Conservation (phyloP, 1,284 basidiomycete species). For the Moesziomyces globuligerus region DNA sequence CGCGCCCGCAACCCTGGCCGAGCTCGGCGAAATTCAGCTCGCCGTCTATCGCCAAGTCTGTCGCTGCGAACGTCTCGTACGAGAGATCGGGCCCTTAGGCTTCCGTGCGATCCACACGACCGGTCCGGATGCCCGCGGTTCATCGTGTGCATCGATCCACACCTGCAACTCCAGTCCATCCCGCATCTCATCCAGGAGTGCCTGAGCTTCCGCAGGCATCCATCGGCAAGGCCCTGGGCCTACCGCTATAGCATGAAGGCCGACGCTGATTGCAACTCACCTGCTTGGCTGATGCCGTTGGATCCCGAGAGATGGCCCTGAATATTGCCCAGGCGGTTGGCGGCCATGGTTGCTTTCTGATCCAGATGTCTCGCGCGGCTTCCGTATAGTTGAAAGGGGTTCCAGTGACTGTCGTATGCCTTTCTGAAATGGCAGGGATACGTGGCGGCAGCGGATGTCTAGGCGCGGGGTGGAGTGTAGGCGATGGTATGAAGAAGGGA, state of each 20-base stretch:
- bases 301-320: slow-evolving; percentile 44
- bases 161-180: background rate
- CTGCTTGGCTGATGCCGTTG: slow-evolving; percentile 39
- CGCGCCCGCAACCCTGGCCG: slow-evolving; percentile 7
- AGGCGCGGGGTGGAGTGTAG: background rate
- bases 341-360: slow-evolving; percentile 33
- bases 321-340: slow-evolving; percentile 46
- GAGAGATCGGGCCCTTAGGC: background rate
- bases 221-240: too few species aligned
- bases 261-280: slow-evolving; percentile 23
- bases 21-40: slow-evolving; percentile 14
- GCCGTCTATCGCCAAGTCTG: background rate
- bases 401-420: background rate
- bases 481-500: background rate
- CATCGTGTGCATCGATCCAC: background rate
- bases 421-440: background rate
- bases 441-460: background rate
- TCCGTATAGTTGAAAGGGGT: background rate
- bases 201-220: background rate
- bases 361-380: background rate
- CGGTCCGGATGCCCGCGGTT: background rate
- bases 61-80: background rate
- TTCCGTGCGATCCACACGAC: background rate
- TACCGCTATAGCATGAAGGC: too few species aligned
- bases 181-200: too few species aligned